Evolutionary conservation across 345 rosid genomes (phyloP).

Genomic region (Gossypium australe): DNA sequence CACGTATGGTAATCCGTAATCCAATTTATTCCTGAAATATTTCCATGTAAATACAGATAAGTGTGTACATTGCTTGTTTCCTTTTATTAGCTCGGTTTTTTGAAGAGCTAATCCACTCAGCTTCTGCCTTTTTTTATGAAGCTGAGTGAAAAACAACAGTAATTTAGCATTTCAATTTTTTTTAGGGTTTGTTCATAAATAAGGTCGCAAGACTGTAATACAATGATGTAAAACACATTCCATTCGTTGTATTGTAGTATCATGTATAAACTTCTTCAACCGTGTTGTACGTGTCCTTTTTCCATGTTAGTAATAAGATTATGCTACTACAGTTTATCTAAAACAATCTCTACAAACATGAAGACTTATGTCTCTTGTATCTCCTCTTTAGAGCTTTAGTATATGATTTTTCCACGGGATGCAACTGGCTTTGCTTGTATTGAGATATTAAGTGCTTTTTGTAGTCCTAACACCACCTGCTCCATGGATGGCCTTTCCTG

Average conservation of each 20-base stretch:
- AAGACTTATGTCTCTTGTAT: background rate
- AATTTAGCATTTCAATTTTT: background rate
- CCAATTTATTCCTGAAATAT: slow-evolving; percentile 13
- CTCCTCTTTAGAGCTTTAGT: background rate
- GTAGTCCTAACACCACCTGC: slow-evolving; percentile 36
- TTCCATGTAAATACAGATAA: slow-evolving; percentile 22
- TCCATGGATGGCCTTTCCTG: slow-evolving; percentile 58
- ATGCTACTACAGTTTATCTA: background rate
- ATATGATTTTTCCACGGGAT: background rate
- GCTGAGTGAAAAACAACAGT: slow-evolving; percentile 24
- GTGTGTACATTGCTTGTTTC: slow-evolving; percentile 19
- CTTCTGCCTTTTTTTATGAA: slow-evolving; percentile 33
- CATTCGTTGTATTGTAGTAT: background rate
- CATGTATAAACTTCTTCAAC: background rate
- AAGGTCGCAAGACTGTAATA: background rate
- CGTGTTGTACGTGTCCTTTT: slow-evolving; percentile 20
- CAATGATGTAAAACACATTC: background rate
- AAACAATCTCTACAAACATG: background rate
- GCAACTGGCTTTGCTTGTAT: slow-evolving; percentile 10
- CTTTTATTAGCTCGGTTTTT: slow-evolving; percentile 36
- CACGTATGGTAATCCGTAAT: slow-evolving; percentile 46
- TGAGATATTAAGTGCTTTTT: slow-evolving; percentile 35
- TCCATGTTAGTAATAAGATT: background rate
- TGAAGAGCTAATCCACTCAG: slow-evolving; percentile 35
- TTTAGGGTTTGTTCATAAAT: background rate